These are phyloP conservation scores for Pichia kluyveri DNA, from an alignment of 805 yeast species.

Conservation along the genomic window DNA sequence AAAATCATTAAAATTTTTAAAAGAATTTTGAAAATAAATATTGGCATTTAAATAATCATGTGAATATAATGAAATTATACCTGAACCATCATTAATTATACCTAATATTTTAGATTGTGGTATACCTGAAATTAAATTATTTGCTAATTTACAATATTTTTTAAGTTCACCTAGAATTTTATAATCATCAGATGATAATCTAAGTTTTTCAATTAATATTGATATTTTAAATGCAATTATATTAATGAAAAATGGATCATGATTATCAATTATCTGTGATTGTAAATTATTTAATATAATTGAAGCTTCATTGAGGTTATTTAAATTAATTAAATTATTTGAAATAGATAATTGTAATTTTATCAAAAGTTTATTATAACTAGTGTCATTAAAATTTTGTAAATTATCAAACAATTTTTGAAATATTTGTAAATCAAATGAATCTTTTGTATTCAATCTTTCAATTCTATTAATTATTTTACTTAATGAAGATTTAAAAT, in stretches of 20 bases:
- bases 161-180: slow-evolving; percentile 27
- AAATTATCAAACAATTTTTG: slow-evolving; percentile 9
- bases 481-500: slow-evolving; percentile 24
- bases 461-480: slow-evolving; percentile 24
- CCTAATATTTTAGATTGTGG: slow-evolving; percentile 74
- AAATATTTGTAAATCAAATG: slow-evolving; percentile 16
- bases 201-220: slow-evolving; percentile 14
- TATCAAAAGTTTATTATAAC: slow-evolving; percentile 34
- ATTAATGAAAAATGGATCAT: neutral
- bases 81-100: slow-evolving; percentile 69
- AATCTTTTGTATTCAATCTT: slow-evolving; percentile 9
- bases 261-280: slow-evolving; percentile 18
- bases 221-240: slow-evolving; percentile 59
- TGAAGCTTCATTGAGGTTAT: slow-evolving; percentile 26
- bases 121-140: slow-evolving; percentile 47
- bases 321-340: slow-evolving; percentile 26
- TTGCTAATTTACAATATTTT: slow-evolving; percentile 39
- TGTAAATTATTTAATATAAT: slow-evolving; percentile 30
- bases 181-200: neutral
- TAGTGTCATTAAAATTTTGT: neutral
- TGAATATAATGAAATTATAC: slow-evolving; percentile 52
- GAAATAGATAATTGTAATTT: slow-evolving; percentile 39
- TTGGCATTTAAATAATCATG: slow-evolving; percentile 50
- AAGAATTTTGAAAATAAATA: slow-evolving; percentile 39
- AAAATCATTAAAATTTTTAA: slow-evolving; percentile 40